Conservation (phyloP, 345 rosid species). For the Gossypium longicalyx region DNA sequence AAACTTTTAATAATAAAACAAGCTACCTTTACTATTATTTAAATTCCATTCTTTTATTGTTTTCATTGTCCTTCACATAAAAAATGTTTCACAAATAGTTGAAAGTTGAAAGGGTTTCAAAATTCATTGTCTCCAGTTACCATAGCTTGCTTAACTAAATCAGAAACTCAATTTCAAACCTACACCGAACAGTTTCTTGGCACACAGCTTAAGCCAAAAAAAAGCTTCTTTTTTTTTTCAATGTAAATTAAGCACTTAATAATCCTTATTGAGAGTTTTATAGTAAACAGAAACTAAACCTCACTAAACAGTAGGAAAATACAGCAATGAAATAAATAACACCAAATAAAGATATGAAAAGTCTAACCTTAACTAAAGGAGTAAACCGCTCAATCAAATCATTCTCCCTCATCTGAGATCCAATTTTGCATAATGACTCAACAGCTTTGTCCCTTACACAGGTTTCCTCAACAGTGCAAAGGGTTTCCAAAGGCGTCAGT, state of each 20-base stretch:
- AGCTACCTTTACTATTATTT: neutral
- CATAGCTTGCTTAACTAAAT: neutral
- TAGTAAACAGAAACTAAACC: neutral
- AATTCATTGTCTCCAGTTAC: neutral
- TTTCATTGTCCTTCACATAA: neutral
- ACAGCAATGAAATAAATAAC: neutral
- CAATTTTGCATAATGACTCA: slow-evolving; percentile 78
- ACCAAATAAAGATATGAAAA: neutral
- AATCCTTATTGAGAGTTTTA: neutral
- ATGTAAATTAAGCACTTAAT: neutral
- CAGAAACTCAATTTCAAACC: neutral
- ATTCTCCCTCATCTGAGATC: slow-evolving; percentile 84
- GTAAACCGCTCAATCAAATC: slow-evolving; percentile 72
- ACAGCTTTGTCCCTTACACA: slow-evolving; percentile 88
- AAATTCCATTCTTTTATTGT: neutral
- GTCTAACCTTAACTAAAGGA: slow-evolving; percentile 77
- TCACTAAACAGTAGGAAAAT: neutral
- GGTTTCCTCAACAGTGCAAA: slow-evolving; percentile 88
- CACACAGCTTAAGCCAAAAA: neutral
- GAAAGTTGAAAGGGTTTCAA: neutral
- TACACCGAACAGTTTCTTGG: neutral
- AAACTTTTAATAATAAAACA: neutral
- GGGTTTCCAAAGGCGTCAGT: slow-evolving; percentile 79
- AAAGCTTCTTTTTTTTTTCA: no score
- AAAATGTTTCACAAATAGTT: neutral